Base-by-base conservation (phyloP, 163 green algal species). In the Scenedesmus sp. region DNA sequence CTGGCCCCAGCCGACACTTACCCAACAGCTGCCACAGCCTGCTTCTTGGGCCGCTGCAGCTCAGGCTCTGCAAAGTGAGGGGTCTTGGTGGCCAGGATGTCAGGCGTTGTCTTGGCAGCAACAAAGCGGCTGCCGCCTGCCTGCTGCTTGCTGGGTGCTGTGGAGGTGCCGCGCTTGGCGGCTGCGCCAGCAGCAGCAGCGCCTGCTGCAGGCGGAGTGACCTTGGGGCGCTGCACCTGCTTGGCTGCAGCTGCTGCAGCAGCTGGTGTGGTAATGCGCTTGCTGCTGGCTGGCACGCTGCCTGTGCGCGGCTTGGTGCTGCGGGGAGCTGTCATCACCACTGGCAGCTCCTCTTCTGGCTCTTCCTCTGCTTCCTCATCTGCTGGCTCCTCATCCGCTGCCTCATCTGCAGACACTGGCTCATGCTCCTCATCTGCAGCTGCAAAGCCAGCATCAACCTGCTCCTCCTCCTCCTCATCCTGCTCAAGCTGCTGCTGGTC, bases 141-240 rank as follows among this genome's bases (percentile, higher is more conserved):
- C 55, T 87, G 82, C 82, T 87, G 82, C 82, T 87, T 59, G 82
- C 82, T 20, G 18, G 82, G 54, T 55, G 56, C 15, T 87, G 82
- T 46, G 59, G 82, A 52, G 26, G 57, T 66, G 82, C 55, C 82
- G n/a, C n/a, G 82, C 54, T 54, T 73, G 55, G 52, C 82, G 55
- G 3, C 82, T 26, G 52, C 18, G 82, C 52, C 52, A 66, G 55
- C 52, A 66, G 82, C 82, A 59, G 70, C 23, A 15, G 70, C 20
- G 70, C 70, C 70, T 79, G 23, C 23, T 52, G 70, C 70, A 79
- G 70, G 70, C 4, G 70, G 70, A 15, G 70, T 79, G 23, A 79
- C 70, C 70, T 79, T 79, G 70, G 70, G 70, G 70, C 70, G 23
- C 70, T 79, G 23, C 23, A 46, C 70, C 23, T 79, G 70, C 70